phyloP scores from a whole-genome alignment of 345 rosid genomes.

The Angophora floribunda region DNA sequence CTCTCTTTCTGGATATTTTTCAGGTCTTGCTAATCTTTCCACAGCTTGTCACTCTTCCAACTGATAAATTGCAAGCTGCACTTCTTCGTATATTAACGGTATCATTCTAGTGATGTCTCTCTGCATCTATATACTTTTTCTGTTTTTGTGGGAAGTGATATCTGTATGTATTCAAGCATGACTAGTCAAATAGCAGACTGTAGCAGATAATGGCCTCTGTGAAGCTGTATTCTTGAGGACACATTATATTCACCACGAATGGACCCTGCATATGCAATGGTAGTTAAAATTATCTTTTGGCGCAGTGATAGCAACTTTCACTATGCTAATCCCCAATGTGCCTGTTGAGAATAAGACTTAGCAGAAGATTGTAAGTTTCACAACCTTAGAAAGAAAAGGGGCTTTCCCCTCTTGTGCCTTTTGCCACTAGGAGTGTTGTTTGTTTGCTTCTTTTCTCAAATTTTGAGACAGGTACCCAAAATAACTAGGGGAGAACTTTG shows the following conservation, averaged over 20 bases:
- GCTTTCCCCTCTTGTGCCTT: neutral
- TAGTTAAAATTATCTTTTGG: neutral
- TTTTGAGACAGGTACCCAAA: neutral
- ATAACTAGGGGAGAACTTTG: neutral
- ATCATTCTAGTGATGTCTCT: neutral
- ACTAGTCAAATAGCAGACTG: neutral
- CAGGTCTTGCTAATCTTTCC: conserved; percentile 61
- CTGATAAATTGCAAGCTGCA: conserved; percentile 74
- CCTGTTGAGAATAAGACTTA: neutral
- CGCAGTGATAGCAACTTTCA: neutral
- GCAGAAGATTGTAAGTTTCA: neutral
- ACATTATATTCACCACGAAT: neutral
- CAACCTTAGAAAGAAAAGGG: neutral
- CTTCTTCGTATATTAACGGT: conserved; percentile 78
- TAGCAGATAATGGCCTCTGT: neutral
- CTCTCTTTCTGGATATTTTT: neutral
- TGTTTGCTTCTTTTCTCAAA: neutral
- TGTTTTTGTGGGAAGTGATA: neutral
- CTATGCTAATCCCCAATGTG: neutral
- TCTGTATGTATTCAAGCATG: neutral
- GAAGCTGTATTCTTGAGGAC: neutral
- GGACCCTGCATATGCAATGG: neutral
- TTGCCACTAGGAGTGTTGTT: neutral
- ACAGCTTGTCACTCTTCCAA: conserved; percentile 68
- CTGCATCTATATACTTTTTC: neutral